Conservation (phyloP, 495 filamentous ascomycete species). For the Aspergillus asperescens region DNA sequence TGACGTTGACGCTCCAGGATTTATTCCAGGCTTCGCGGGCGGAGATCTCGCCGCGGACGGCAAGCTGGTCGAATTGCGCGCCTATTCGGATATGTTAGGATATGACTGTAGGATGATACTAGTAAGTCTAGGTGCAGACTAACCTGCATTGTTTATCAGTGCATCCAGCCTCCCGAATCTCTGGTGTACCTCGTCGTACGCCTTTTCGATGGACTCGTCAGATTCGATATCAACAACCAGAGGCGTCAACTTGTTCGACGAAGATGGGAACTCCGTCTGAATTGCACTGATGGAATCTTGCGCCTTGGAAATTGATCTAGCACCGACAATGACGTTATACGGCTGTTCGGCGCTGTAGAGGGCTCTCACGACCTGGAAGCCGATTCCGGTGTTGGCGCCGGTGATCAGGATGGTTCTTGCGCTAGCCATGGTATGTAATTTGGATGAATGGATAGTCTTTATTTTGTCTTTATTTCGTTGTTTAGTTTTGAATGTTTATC, state of each 20-base stretch:
- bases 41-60: constrained; percentile 26
- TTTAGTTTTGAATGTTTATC: too few species aligned
- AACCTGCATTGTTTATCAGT: constrained; percentile 50
- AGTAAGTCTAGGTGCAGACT: too few species aligned
- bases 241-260: constrained; percentile 26
- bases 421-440: background rate
- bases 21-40: constrained; percentile 44
- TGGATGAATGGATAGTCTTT: too few species aligned
- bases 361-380: constrained; percentile 44
- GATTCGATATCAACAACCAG: constrained; percentile 48
- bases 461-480: too few species aligned
- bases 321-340: constrained; percentile 46
- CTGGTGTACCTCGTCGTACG: constrained; percentile 27
- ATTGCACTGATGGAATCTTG: constrained; percentile 34
- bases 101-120: background rate
- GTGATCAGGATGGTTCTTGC: constrained; percentile 23
- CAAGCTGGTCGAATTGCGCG: constrained; percentile 31
- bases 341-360: constrained; percentile 34
- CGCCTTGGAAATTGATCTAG: constrained; percentile 41
- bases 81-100: constrained; percentile 14
- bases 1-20: constrained; percentile 53
- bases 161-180: constrained; percentile 45
- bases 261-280: constrained; percentile 31
- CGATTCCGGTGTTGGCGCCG: constrained; percentile 46
- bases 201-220: constrained; percentile 47